Base-by-base conservation (phyloP, 1,284 basidiomycete species). In the Marasmius fiardii region DNA sequence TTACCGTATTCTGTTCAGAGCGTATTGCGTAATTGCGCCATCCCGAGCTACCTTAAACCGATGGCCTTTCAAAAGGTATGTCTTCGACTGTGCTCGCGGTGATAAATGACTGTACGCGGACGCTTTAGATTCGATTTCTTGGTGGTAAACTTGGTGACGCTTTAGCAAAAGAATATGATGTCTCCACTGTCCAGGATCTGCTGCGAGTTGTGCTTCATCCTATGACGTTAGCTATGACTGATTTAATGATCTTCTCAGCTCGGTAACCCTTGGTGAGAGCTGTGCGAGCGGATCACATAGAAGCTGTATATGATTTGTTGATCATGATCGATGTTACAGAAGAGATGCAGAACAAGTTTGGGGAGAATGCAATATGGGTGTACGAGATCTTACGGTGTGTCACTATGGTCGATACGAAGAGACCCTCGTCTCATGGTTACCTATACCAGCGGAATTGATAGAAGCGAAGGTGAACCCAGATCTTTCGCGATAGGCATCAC, bases 111-210 rank as follows among this genome's bases (percentile, higher is more conserved):
- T 31, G 28, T 10, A 31, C 10, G 10, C 10, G 10, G 28, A 31
- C 28, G 28, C 28, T 4, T 10, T 31, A 96, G 92, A 98, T 99
- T 65, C 85, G 97, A 5, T 93, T 93, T 63, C 76, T 99, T 0
- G 96, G 96, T 0, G 96, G 97, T 4, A 99, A 99, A 71, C 82
- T 99, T 0, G 96, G 97, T 1, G 82, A 85, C 49, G 88, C 93
- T 0, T 78, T 99, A 31, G 92, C 92, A 0, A 83, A 87, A 56
- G 90, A 94, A 66, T 98, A 92, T 67, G 89, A 90, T 62, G 93
- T 85, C 6, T 89, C 89, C 11, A 95, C 90, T 1, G 94, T 98
- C 1, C 88, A 86, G 0, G 95, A 98, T 66, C 76, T 97, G 54
- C 71, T 95, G 93, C 93, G 62, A 57, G 80, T 67, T 11, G 3